Evolutionary conservation across 2,329 filamentous ascomycete genomes (phyloP).

Genomic region (Exophiala dermatitidis): DNA sequence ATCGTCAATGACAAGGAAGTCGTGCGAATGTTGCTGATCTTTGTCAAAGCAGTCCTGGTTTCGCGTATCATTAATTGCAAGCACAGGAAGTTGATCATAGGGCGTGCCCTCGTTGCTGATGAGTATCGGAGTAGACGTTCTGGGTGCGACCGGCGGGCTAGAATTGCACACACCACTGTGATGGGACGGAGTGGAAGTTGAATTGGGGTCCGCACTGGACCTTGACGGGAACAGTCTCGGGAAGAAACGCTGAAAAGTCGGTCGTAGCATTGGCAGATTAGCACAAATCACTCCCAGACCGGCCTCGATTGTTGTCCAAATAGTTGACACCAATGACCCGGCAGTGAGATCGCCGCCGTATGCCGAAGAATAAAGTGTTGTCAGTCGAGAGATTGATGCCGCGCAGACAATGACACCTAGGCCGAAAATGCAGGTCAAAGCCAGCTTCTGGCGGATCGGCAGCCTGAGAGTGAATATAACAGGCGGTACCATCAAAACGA

Average conservation of each 20-base stretch:
- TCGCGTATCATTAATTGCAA: background rate
- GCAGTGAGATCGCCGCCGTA: constrained; percentile 25
- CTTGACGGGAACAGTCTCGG: constrained; percentile 17
- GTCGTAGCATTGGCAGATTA: constrained; percentile 35
- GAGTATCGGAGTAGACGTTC: background rate
- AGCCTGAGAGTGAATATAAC: constrained; percentile 31
- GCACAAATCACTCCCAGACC: constrained; percentile 35
- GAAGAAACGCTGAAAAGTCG: constrained; percentile 27
- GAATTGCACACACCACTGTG: constrained; percentile 1
- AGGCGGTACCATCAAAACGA: constrained; percentile 32
- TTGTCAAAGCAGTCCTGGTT: background rate
- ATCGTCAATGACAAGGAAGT: background rate
- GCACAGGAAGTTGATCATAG: background rate
- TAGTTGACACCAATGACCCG: constrained; percentile 30
- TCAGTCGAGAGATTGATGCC: constrained; percentile 31
- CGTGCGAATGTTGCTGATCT: background rate
- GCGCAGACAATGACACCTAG: constrained; percentile 28
- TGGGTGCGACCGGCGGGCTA: constrained; percentile 2
- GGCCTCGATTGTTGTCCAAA: constrained; percentile 36
- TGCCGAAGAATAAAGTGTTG: constrained; percentile 30
- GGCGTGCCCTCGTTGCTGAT: background rate
- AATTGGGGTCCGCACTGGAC: constrained; percentile 7
- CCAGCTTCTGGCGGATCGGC: constrained; percentile 42
- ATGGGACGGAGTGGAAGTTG: constrained; percentile 3
- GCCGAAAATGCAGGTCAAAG: constrained; percentile 39